Conservation (phyloP, 2,329 filamentous ascomycete genomes). For the Venturia asperata region DNA sequence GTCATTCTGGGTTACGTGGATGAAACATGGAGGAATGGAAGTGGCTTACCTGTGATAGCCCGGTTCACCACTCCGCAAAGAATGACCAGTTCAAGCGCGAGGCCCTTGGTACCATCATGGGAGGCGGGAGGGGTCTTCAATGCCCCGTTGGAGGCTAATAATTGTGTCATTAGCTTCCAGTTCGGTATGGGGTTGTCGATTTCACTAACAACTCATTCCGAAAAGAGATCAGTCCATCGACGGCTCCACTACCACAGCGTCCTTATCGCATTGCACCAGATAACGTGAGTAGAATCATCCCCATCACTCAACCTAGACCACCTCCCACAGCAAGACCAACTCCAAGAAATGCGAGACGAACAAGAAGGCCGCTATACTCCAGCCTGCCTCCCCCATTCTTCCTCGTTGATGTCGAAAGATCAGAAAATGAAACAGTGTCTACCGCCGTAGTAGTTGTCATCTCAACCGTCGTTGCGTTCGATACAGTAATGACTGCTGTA, state of each 20-base stretch:
- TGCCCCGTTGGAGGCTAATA: too few species aligned
- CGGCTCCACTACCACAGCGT: too few species aligned
- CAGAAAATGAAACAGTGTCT: not conserved
- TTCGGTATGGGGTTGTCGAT: too few species aligned
- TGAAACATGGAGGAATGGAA: not conserved
- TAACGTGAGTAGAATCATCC: not conserved
- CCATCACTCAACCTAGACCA: not conserved
- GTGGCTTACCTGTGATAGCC: not conserved
- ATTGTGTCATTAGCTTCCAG: too few species aligned
- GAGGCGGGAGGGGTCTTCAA: not conserved
- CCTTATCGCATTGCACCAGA: too few species aligned
- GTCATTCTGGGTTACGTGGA: not conserved
- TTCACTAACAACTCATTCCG: too few species aligned
- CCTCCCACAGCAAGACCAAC: not conserved
- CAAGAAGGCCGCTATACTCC: not conserved
- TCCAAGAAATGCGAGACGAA: not conserved
- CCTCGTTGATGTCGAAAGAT: not conserved
- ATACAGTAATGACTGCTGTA: not conserved
- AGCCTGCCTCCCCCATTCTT: not conserved
- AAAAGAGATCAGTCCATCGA: too few species aligned
- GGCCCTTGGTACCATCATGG: too few species aligned
- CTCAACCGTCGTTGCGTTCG: not conserved
- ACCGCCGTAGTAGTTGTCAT: not conserved
- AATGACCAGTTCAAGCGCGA: not conserved
- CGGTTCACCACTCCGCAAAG: not conserved